A percentile compares a stretch with the other conserved stretches of the same genome.
phyloP scores from a whole-genome alignment of 257 asterid genomes.

The Oldenlandia corymbosa region DNA sequence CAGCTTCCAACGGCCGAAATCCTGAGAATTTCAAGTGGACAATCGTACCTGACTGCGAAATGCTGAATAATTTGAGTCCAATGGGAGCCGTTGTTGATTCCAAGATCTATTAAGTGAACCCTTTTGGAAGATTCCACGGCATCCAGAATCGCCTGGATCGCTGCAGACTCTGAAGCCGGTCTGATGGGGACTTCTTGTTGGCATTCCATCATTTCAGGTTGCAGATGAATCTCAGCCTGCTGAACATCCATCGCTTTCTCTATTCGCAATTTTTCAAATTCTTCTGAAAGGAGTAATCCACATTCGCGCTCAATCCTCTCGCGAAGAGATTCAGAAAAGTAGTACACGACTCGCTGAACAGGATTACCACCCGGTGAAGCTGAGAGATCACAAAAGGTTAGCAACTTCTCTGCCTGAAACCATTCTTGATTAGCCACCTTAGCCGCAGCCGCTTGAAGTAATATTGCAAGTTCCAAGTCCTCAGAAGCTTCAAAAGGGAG shows the following conservation, averaged over 20 bases:
- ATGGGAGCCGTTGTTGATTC: slow-evolving; percentile 1
- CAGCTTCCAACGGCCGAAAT: not conserved
- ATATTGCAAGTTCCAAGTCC: slow-evolving; percentile 33
- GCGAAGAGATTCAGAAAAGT: slow-evolving; percentile 30
- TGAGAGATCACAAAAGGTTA: slow-evolving; percentile 16
- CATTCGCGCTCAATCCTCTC: slow-evolving; percentile 25
- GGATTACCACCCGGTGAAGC: slow-evolving; percentile 33
- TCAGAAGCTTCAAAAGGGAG: too few relatives aligned
- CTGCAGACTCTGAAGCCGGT: slow-evolving; percentile 37
- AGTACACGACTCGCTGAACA: slow-evolving; percentile 26
- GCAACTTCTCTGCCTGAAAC: slow-evolving; percentile 27
- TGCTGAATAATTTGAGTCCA: slow-evolving; percentile 1
- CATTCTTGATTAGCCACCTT: slow-evolving; percentile 29
- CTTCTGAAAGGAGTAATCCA: slow-evolving; percentile 10
- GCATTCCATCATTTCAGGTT: slow-evolving; percentile 17
- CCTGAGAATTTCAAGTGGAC: not conserved
- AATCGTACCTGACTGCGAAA: not conserved
- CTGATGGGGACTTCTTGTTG: slow-evolving; percentile 40
- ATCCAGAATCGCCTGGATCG: slow-evolving; percentile 41
- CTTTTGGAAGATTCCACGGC: slow-evolving; percentile 24
- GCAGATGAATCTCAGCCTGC: slow-evolving; percentile 1
- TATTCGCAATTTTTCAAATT: not conserved
- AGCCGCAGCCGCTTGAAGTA: slow-evolving; percentile 48
- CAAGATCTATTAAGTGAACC: slow-evolving; percentile 44
- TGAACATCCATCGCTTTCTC: not conserved